Conservation (phyloP, 345 rosid species). For the Eucalyptus tenuipes region DNA sequence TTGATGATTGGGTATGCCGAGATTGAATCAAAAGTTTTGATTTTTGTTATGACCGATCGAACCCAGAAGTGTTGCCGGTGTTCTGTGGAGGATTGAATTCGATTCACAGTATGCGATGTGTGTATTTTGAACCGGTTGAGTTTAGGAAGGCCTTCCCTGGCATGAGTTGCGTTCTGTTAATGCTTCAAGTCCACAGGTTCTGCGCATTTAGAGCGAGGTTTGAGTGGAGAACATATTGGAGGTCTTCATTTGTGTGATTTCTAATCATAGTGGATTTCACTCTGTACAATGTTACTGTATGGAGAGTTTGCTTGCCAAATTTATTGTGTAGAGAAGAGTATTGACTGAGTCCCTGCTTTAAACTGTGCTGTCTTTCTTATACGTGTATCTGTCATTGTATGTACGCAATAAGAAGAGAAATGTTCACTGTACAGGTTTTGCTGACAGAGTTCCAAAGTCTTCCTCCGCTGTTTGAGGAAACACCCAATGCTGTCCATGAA, state of each 20-base stretch:
- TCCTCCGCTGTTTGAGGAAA: constrained; percentile 77
- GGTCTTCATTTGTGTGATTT: background rate
- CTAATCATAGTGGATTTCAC: background rate
- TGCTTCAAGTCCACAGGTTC: background rate
- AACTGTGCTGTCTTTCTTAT: background rate
- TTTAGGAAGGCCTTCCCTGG: background rate
- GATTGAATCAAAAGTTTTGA: background rate
- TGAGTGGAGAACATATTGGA: background rate
- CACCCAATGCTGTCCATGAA: constrained; percentile 56
- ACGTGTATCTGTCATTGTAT: background rate
- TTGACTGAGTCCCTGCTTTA: background rate
- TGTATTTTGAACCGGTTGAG: background rate
- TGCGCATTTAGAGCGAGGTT: background rate
- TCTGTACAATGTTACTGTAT: background rate
- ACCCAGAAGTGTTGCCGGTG: background rate
- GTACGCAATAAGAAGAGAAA: background rate
- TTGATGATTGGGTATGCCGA: background rate
- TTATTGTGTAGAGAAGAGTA: background rate
- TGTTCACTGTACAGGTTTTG: constrained; percentile 35
- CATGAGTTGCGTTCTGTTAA: background rate
- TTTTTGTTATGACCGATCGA: background rate
- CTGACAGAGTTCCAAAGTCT: constrained; percentile 69
- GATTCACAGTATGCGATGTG: background rate
- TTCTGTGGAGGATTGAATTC: background rate
- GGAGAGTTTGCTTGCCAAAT: background rate